Evolutionary conservation across 805 yeast species (phyloP), one percentile per base, ranked within the genome.

Genomic region (Candida methanosorbosa): DNA sequence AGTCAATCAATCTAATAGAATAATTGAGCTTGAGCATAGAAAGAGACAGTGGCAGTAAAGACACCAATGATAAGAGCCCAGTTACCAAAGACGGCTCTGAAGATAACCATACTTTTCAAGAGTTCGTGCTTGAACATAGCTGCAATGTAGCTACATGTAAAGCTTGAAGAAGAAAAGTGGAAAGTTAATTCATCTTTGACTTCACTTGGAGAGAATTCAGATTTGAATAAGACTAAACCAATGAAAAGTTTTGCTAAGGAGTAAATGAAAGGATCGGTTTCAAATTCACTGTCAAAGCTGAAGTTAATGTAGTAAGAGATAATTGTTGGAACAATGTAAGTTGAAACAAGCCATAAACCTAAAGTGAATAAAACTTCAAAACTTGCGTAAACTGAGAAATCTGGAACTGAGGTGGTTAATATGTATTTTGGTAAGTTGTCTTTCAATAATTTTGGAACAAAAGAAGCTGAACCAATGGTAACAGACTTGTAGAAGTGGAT

Each of bases 261-360:
- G 47, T 64, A 68, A 35, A 67, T 55, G 42, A 71, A 68, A 22
- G 78, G 78, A 51, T 73, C 80, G 49, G 42, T 61, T 29, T 52
- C 50, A 55, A 63, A 63, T 26, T 57, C 63, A 47, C 71, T 70
- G 50, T 71, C 71, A 45, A 70, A 53, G 48, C 76, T 58, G 50
- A 73, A 73, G 55, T 73, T 73, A 45, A 73, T 45, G 55, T 69
- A 73, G 55, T 68, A 73, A 14, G 77, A 66, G 24, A 56, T 44
- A 27, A 60, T 22, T 38, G 58, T 50, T 27, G 80, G 80, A 21
- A 64, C 35, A 6, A 54, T 39, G 27, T 67, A 49, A 6, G 75
- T 55, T 31, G 57, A 46, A 5, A 62, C 25, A n/a, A 45, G 33
- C 78, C 78, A 73, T 29, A 57, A 41, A 11, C 42, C 9, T 8